Evolutionary conservation across 345 rosid genomes (phyloP), one percentile per base, ranked within the genome.

Genomic region (Gossypium australe): DNA sequence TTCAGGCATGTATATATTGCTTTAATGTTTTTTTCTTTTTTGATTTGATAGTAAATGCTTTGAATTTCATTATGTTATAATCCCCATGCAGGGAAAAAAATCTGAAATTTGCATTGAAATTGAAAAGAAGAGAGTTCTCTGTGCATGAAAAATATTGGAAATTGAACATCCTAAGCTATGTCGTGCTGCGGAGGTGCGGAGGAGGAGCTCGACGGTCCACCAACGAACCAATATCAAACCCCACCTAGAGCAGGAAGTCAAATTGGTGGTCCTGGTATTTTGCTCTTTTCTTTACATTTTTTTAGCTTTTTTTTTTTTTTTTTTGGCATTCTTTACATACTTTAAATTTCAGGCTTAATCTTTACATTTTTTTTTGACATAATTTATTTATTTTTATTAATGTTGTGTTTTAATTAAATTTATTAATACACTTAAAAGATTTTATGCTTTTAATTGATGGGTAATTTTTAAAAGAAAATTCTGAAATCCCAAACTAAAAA

Each of bases 151-250:
- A 56, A 56, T 16, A 7, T 49, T 76, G 72, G 78, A 67, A 47
- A 52, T 64, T 59, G 72, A 43, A 73, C 61, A 51, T 65, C 64
- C 72, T 76, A 78, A 84, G 72, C 70, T 29, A 93, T 95, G 98
- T 90, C 86, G 76, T 95, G 99, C 82, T 95, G 99, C 76, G 94
- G 91, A 74, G 99, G 87, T 72, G 80, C 84, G 67, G 98, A 93
- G 83, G 98, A 95, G 84, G 98, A 95, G 78, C 83, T 84, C 16
- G 66, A 79, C 57, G 92, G 94, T 68, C 90, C 94, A 7, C 87
- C 93, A 9, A 85, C 93, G 27, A 89, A 81, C 82, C 91, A 89
- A 69, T 71, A 84, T 66, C 80, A 96, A 67, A 89, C 94, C 59
- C 97, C 97, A n/a, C 96, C 93, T 18, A 84, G 78, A 78, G 88